Base-by-base conservation (phyloP, 1,284 basidiomycete genomes). In the Ustilago sp. region DNA sequence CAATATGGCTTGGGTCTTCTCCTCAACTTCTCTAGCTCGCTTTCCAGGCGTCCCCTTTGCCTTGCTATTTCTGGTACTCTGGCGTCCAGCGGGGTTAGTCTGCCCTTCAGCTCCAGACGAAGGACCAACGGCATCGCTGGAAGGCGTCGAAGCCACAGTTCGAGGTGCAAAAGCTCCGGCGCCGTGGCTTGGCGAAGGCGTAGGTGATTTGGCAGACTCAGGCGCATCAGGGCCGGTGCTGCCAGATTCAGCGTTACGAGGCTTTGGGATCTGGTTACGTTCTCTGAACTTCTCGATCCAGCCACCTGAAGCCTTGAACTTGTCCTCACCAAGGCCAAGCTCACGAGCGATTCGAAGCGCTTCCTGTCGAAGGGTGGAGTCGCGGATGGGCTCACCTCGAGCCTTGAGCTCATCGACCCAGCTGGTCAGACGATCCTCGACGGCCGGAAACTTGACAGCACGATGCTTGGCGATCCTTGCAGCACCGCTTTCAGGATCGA, bases 271-370 rank as follows among this genome's bases (percentile, higher is more conserved):
- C 59, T 90, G 90, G 80, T 92, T 90, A 45, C 94, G 91, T 77
- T 91, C 89, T 87, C 94, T 94, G 89, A 94, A 95, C 86, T 93
- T 94, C 82, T 95, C 93, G 63, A 95, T 89, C 94, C 94, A 95
- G 4, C 93, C 93, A 19, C 92, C 91, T 77, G 92, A 93, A 31
- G 93, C 94, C 87, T 94, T 95, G 90, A 95, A 95, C 84, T 90
- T 90, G 69, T 92, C 91, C 57, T 91, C 89, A 82, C 75, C 79
- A 90, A 90, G 68, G 4, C 89, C 87, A 59, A 91, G 88, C 28
- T 85, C 86, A 51, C 88, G 87, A 3, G 92, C 93, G 60, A 92
- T 88, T 74, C 91, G 89, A 63, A 90, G 90, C 23, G 94, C 94
- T 80, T 91, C 91, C 35, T 88, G 87, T 63, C 91, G 91, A 65